Base-by-base conservation (phyloP, 768 basidiomycete genomes). In the Xerocomellus chrysenteron region DNA sequence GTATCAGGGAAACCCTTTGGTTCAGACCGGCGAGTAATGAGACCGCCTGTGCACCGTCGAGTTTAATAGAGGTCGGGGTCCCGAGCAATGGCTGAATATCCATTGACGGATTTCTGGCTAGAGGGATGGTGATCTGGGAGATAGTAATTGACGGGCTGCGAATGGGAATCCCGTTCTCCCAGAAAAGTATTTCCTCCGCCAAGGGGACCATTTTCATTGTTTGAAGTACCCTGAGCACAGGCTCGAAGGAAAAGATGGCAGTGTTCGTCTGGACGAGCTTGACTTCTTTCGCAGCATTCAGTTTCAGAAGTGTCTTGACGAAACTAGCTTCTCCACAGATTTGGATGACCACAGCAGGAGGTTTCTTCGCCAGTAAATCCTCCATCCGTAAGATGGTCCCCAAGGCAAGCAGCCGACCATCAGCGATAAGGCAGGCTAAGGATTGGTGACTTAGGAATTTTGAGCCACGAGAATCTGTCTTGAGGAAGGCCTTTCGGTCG, bases 231-330 rank as follows among this genome's bases (percentile, higher is more conserved):
- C 68, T 77, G n/a, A 89, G 74, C 26, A 88, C 75, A 2, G 85
- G 85, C 60, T 85, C 80, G 54, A 80, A 88, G 0, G 86, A 73
- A 62, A 86, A 88, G 6, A 86, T 67, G 0, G 84, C 82, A 0
- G 82, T 82, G 61, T 87, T 79, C 26, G 86, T 81, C 54, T 82
- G 82, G 24, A 88, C 58, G 28, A 87, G 75, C 26, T 74, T 73
- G 30, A 83, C 61, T 6, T 70, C 52, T 14, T 70, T 60, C 10
- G 68, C 71, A 5, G 56, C 52, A 50, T 75, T 77, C 21, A 86
- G 64, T 30, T 62, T 65, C 9, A 74, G 54, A 11, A 88, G 73
- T 1, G 76, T 66, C 44, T 74, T 75, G 36, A 63, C 61, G 5
- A 73, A 73, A 26, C 70, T 76, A 26, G 68, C 62, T 30, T 74